Evolutionary conservation across 1,284 basidiomycete genomes (phyloP).

Genomic region (Agroathelia rolfsii): DNA sequence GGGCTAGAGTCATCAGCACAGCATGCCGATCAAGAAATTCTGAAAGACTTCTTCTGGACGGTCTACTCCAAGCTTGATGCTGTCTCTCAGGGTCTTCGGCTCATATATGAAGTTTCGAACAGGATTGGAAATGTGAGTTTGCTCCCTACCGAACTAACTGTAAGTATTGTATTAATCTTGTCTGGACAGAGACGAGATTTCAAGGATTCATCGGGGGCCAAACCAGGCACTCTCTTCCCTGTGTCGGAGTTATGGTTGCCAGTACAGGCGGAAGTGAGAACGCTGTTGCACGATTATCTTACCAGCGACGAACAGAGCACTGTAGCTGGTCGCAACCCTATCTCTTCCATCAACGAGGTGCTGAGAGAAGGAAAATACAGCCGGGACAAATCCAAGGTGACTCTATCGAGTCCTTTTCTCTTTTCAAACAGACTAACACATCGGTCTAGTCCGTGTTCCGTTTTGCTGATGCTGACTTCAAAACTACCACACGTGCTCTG

Average conservation of each 20-base stretch:
- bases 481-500: slow-evolving; percentile 59
- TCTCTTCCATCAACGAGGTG: slow-evolving; percentile 91
- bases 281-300: slow-evolving; percentile 85
- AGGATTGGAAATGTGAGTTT: slow-evolving; percentile 75
- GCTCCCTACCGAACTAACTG: not conserved
- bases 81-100: slow-evolving; percentile 86
- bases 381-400: slow-evolving; percentile 73
- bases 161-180: slow-evolving; percentile 4
- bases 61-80: slow-evolving; percentile 95
- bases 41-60: slow-evolving; percentile 96
- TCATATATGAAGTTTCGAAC: slow-evolving; percentile 85
- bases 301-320: slow-evolving; percentile 80
- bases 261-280: slow-evolving; percentile 82
- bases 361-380: slow-evolving; percentile 75
- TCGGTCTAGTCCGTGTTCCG: slow-evolving; percentile 72
- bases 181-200: slow-evolving; percentile 61
- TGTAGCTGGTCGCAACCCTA: slow-evolving; percentile 72
- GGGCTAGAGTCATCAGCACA: slow-evolving; percentile 71
- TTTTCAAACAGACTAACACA: slow-evolving; percentile 6
- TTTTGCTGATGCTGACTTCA: slow-evolving; percentile 80
- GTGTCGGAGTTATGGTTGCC: slow-evolving; percentile 88
- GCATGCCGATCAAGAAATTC: slow-evolving; percentile 72
- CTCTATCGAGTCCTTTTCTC: slow-evolving; percentile 8
- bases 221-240: slow-evolving; percentile 66
- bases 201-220: slow-evolving; percentile 72